Base-by-base conservation (phyloP, 495 filamentous ascomycete genomes). In the Aspergillus biplanus region DNA sequence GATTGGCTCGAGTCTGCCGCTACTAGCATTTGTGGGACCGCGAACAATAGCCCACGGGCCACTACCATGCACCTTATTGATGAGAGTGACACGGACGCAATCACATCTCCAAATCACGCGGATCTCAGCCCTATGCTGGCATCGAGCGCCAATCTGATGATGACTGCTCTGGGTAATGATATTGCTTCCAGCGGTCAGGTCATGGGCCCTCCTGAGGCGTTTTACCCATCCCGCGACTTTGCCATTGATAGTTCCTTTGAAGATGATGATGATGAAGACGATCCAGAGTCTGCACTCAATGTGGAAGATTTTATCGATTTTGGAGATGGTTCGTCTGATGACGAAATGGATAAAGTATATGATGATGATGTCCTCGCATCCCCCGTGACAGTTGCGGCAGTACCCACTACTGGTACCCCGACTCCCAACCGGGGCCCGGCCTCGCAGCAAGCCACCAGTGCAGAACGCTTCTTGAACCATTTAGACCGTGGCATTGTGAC, bases 261-360 rank as follows among this genome's bases (percentile, higher is more conserved):
- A 39, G 80, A 83, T 16, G 85, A 84, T 42, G 82, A 89, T 44
- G 82, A 85, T 9, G 84, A 89, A 33, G 84, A 89, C 44, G 89
- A 91, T 44, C 86, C 85, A n/a, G 88, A 90, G 65, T 80, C 83
- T 42, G 76, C 82, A 33, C 76, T 89, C 50, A 86, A 87, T 63
- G 78, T 92, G 9, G 84, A 90, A 44, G 90, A 92, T 61, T 91
- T 92, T 61, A 83, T 93, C 62, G 82, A 88, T 47, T 88, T 92
- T 65, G 83, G 86, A 31, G 76, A 84, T 44, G 83, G 78, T n/a
- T 80, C 84, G 3, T 87, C 83, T 0, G 86, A 86, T 52, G 85
- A 86, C 39, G 75, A 72, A 56, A 72, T 71, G 65, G 71, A 73
- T 49, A 78, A 80, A 61, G 64, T 59, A 0, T 78, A 69, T 50